phyloP scores from a whole-genome alignment of 2,329 filamentous ascomycete species.

The Trichoderma polysporum region DNA sequence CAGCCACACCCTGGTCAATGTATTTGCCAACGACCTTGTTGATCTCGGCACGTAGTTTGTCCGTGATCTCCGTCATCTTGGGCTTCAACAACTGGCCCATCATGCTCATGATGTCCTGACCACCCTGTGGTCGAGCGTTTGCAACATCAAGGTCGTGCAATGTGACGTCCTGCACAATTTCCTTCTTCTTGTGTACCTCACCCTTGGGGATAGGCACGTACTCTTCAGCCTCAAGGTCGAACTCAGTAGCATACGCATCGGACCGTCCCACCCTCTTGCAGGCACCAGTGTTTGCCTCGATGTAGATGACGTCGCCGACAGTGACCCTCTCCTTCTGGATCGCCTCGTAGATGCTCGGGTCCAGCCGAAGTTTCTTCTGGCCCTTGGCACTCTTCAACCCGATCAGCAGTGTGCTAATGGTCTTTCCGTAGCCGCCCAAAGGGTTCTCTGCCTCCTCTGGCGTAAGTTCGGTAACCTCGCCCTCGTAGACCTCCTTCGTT shows the following conservation, averaged over 20 bases:
- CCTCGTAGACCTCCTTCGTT: slow-evolving; percentile 99
- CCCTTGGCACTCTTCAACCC: slow-evolving; percentile 93
- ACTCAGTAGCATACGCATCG: slow-evolving; percentile 96
- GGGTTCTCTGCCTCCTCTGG: slow-evolving; percentile 98
- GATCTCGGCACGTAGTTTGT: slow-evolving; percentile 93
- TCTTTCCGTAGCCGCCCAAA: slow-evolving; percentile 93
- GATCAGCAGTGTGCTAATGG: slow-evolving; percentile 92
- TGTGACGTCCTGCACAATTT: slow-evolving; percentile 98
- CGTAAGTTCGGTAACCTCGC: slow-evolving; percentile 95
- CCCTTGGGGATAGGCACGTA: slow-evolving; percentile 99
- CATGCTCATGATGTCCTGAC: slow-evolving; percentile 99
- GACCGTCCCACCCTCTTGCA: slow-evolving; percentile 96
- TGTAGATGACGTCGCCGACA: slow-evolving; percentile 97
- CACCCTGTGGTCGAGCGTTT: slow-evolving; percentile 91
- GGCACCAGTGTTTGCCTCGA: slow-evolving; percentile 96
- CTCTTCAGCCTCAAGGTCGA: slow-evolving; percentile 97
- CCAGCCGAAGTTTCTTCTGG: slow-evolving; percentile 94
- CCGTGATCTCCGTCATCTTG: slow-evolving; percentile 98
- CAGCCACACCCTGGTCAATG: slow-evolving; percentile 96
- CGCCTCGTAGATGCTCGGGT: slow-evolving; percentile 98
- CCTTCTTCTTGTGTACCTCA: slow-evolving; percentile 99
- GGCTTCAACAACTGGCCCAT: slow-evolving; percentile 99
- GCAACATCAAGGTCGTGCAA: slow-evolving; percentile 95
- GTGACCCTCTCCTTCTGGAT: slow-evolving; percentile 98
- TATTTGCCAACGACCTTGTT: slow-evolving; percentile 99